phyloP scores from a whole-genome alignment of 2,329 filamentous ascomycete species.

The Rhinocladiella similis region DNA sequence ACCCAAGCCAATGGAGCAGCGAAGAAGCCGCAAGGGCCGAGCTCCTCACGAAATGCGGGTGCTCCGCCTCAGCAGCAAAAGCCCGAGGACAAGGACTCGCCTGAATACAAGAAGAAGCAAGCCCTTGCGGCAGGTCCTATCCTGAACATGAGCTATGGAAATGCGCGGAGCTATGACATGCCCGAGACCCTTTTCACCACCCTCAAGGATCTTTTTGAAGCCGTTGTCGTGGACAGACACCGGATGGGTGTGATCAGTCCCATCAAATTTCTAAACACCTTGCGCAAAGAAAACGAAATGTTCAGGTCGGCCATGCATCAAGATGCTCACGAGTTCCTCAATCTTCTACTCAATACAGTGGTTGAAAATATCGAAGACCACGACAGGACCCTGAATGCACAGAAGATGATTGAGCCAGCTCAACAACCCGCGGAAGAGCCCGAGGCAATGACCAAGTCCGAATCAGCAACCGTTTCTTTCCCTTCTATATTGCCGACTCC shows the following conservation, averaged over 20 bases:
- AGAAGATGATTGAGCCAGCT: conserved; percentile 51
- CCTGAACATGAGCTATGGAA: conserved; percentile 79
- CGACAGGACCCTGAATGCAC: conserved; percentile 55
- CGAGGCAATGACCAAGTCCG: conserved; percentile 53
- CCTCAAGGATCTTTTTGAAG: conserved; percentile 93
- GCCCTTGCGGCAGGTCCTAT: conserved; percentile 86
- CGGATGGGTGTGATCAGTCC: conserved; percentile 90
- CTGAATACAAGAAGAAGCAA: conserved; percentile 97
- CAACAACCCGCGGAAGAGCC: conserved; percentile 35
- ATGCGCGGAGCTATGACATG: conserved; percentile 81
- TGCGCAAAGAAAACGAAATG: conserved; percentile 94
- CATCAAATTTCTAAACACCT: conserved; percentile 87
- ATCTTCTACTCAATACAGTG: conserved; percentile 91
- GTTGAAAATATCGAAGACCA: conserved; percentile 92
- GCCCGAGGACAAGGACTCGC: conserved; percentile 91
- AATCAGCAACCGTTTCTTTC: conserved; percentile 46
- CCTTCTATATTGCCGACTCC: conserved; percentile 34
- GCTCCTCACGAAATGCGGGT: conserved; percentile 36
- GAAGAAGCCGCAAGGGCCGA: conserved; percentile 35
- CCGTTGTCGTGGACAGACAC: conserved; percentile 76
- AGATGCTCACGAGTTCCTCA: conserved; percentile 96
- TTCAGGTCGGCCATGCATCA: conserved; percentile 97
- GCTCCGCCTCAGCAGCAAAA: conserved; percentile 53
- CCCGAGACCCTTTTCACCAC: conserved; percentile 92
- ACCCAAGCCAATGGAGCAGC: conserved; percentile 52